Percentiles rank a stretch among this genome's conserved stretches.
Evolutionary conservation across 495 filamentous ascomycete genomes (phyloP).

Genomic region (Cetradonia linearis): DNA sequence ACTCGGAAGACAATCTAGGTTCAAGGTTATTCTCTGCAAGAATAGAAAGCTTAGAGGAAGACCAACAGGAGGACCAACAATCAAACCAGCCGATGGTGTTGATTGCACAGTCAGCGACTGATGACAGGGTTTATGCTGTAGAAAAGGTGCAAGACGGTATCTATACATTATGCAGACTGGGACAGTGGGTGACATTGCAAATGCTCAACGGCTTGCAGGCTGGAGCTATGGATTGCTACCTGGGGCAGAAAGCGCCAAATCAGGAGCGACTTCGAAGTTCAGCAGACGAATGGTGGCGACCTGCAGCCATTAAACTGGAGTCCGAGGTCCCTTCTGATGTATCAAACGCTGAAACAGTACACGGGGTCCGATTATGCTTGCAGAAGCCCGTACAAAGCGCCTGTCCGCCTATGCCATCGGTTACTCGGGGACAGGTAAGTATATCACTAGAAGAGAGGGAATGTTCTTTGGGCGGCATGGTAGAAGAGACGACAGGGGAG

Average conservation of each 20-base stretch:
- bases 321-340: background rate
- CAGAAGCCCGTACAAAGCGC: constrained; percentile 11
- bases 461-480: background rate
- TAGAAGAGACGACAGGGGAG: constrained; percentile 36
- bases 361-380: constrained; percentile 5
- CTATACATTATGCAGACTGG: constrained; percentile 64
- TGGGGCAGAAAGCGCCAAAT: background rate
- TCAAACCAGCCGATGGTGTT: constrained; percentile 38
- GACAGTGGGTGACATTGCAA: constrained; percentile 49
- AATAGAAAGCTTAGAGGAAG: constrained; percentile 13
- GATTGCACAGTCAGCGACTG: constrained; percentile 50
- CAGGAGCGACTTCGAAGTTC: constrained; percentile 9
- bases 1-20: background rate
- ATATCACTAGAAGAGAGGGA: constrained; percentile 15
- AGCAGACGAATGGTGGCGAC: constrained; percentile 34
- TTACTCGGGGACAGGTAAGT: constrained; percentile 3
- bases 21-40: constrained; percentile 19
- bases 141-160: constrained; percentile 58
- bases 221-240: background rate
- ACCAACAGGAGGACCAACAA: background rate
- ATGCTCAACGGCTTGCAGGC: constrained; percentile 22
- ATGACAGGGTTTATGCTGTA: constrained; percentile 54
- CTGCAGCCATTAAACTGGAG: constrained; percentile 22
- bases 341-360: background rate
- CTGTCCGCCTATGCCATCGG: constrained; percentile 17